phyloP scores from a whole-genome alignment of 495 filamentous ascomycete genomes.

The Penicillium diatomitis region DNA sequence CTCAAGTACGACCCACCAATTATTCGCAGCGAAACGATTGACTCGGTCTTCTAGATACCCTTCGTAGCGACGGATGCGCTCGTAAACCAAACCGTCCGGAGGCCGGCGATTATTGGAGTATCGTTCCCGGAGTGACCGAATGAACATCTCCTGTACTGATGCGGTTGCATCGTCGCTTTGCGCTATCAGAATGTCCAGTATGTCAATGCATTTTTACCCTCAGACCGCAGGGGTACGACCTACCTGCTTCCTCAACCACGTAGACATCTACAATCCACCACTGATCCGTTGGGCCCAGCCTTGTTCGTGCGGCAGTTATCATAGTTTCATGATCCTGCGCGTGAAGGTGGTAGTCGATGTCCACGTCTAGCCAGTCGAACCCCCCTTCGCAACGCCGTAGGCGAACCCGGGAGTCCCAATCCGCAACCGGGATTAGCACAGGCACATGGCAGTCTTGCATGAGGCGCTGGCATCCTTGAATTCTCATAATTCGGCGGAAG shows the following conservation, averaged over 20 bases:
- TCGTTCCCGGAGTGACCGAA: constrained; percentile 4
- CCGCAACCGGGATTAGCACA: background rate
- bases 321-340: constrained; percentile 6
- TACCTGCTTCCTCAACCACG: background rate
- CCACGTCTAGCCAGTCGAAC: background rate
- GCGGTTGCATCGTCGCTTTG: no score
- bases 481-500: background rate
- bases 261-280: constrained; percentile 13
- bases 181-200: no score
- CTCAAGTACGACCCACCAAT: constrained; percentile 6
- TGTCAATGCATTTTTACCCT: no score
- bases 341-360: background rate
- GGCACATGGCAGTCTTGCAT: background rate
- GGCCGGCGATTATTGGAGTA: constrained; percentile 6
- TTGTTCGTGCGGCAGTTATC: constrained; percentile 1
- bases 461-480: background rate
- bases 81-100: constrained; percentile 7
- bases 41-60: background rate
- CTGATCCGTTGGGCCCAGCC: background rate
- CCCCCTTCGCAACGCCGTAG: background rate
- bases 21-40: background rate
- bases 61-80: constrained; percentile 7
- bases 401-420: background rate
- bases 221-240: background rate
- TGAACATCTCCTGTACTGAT: background rate